Evolutionary conservation across 257 asterid species (phyloP), one percentile per base, ranked within the genome.

Genomic region (Handroanthus guayacan): DNA sequence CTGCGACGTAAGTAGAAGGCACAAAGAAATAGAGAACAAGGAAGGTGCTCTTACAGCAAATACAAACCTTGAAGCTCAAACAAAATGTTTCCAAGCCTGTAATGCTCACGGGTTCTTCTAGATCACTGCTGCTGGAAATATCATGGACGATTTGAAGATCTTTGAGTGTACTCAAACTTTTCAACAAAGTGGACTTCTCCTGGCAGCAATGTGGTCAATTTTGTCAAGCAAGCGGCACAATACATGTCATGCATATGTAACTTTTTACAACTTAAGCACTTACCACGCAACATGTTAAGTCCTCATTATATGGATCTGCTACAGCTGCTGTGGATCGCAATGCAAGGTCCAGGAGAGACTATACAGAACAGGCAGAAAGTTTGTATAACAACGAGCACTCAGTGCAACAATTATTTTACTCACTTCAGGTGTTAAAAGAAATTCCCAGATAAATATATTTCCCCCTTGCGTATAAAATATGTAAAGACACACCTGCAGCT

Each of bases 321-420:
- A 89, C 98, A 76, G 98, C 98, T 62, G 98, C 97, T 67, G 98
- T 87, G 77, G 94, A 87, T 80, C 99, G 91, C 87, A 92, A 80
- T 73, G 99, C 99, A 79, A 95, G 97, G 91, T 95, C 99, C 87
- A 95, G 86, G 74, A 95, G 97, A 76, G 99, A 95, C 99, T 95
- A 64, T 51, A 77, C 39, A 65, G 61, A 82, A 82, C 54, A 72
- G 67, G 72, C 57, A 84, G 67, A 67, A 36, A 41, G 57, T 20
- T 48, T 57, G 39, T 34, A 41, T 18, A 50, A 69, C 34, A 72
- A 17, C 5, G 50, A 74, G 62, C 67, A 73, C 41, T 52, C 58
- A 75, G 55, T 12, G 66, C 36, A 39, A 36, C 61, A 64, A 71
- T 36, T 75, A 31, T 50, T 37, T 45, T 44, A 9, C 58, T 16